A percentile compares a stretch with the other conserved stretches of the same genome.
phyloP scores from a whole-genome alignment of 2,329 filamentous ascomycete species.

The Penicillium brevicompactum region DNA sequence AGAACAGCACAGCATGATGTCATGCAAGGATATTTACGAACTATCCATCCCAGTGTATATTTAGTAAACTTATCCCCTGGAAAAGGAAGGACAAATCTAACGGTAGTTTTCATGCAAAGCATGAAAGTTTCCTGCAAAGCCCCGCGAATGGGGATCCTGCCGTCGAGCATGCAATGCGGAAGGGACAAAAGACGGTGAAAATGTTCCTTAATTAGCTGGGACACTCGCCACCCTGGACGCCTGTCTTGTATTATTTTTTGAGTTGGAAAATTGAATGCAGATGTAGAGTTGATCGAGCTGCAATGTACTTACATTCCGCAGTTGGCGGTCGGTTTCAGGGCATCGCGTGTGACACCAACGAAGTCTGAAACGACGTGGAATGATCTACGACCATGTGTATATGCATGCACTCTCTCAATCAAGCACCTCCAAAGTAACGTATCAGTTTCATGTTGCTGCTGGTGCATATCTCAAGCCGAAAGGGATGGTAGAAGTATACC shows the following conservation, averaged over 20 bases:
- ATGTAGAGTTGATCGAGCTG: not conserved
- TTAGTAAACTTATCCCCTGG: not conserved
- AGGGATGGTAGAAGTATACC: not conserved
- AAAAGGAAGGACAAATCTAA: too few relatives aligned
- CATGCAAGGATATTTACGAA: not conserved
- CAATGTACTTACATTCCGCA: not conserved
- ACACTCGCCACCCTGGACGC: not conserved
- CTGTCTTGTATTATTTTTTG: not conserved
- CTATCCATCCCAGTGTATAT: not conserved
- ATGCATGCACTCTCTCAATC: not conserved
- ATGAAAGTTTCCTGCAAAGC: not conserved
- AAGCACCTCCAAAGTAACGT: not conserved
- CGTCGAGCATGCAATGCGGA: not conserved
- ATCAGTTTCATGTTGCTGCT: not conserved
- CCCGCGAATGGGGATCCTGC: not conserved
- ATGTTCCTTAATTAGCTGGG: constrained; percentile 6
- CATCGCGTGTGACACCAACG: not conserved
- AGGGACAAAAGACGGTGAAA: not conserved
- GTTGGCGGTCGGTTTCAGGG: not conserved
- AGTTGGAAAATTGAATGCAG: not conserved
- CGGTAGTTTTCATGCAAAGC: not conserved
- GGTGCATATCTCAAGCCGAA: not conserved
- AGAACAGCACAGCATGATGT: constrained; percentile 11
- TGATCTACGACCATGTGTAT: not conserved
- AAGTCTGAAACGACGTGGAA: not conserved